Conservation (phyloP, 2,329 filamentous ascomycete genomes). For the Aureobasidium namibiae region DNA sequence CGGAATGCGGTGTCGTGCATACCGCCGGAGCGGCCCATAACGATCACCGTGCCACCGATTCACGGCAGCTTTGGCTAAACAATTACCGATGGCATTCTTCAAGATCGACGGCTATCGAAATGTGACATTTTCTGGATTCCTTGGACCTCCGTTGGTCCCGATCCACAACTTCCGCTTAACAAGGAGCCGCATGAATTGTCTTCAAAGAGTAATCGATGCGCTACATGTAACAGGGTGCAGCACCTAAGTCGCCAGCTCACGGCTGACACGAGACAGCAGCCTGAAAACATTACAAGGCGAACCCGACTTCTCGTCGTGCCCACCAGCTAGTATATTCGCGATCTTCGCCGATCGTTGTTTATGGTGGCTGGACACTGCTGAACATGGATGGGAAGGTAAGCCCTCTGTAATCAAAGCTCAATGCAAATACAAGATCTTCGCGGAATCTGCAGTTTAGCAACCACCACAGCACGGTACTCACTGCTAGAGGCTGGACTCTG, state of each 20-base stretch:
- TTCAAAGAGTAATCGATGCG: background rate
- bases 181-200: background rate
- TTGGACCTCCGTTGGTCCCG: background rate
- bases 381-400: no score
- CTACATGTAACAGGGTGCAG: background rate
- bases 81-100: background rate
- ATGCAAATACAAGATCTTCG: background rate
- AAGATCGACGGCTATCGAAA: conserved; percentile 3
- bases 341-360: background rate
- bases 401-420: no score
- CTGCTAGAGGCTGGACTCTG: no score
- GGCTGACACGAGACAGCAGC: background rate
- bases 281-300: background rate
- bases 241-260: background rate
- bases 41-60: background rate
- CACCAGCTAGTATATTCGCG: background rate
- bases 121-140: background rate
- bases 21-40: background rate
- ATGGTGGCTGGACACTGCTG: background rate
- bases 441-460: background rate
- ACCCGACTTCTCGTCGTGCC: background rate
- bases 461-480: background rate
- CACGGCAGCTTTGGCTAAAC: background rate
- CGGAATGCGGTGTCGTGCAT: background rate
- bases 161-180: background rate